Evolutionary conservation across 1,139 yeast species (phyloP), one percentile per base, ranked within the genome.

Genomic region (Scheffersomyces stambukii): DNA sequence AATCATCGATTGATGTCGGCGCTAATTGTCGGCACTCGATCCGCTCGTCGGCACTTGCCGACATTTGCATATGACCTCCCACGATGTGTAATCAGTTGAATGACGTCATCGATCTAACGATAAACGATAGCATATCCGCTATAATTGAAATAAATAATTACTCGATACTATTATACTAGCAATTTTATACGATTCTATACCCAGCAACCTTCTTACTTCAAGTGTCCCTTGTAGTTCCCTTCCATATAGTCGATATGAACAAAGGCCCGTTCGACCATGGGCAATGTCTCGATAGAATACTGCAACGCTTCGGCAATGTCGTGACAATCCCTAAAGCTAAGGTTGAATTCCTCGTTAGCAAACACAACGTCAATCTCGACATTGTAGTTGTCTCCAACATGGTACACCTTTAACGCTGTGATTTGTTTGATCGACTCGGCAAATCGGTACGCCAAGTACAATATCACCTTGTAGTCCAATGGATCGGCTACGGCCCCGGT

Each of bases 271-370:
- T 82, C 91, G 3, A 83, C 88, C 54, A 66, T 73, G 0, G 91
- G 88, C 31, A 83, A 59, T 0, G 88, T 76, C 43, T 83, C 93
- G 23, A 83, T 65, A 2, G 93, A 83, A 47, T 82, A 83, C 53
- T 83, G 93, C 26, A 83, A 57, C 0, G 89, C 81, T 51, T 83
- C 94, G 4, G 88, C 94, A 23, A 82, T 66, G 50, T 83, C 94
- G 50, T 83, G 94, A 33, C 80, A 66, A 46, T 83, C 93, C 36
- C 78, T 70, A 42, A 82, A 61, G 5, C 66, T 55, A 43, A 80
- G 56, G 24, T 60, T 46, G 27, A 51, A 58, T 31, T 55, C 61
- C 11, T 66, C 60, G 13, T 64, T 59, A 31, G 77, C 77, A 35
- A 77, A 68, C 5, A 82, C 77, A 21, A 83, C 56, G 47, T 83